These are phyloP conservation scores for Emericellopsis terricola DNA, from an alignment of 495 filamentous ascomycete genomes.

Conservation along the genomic window DNA sequence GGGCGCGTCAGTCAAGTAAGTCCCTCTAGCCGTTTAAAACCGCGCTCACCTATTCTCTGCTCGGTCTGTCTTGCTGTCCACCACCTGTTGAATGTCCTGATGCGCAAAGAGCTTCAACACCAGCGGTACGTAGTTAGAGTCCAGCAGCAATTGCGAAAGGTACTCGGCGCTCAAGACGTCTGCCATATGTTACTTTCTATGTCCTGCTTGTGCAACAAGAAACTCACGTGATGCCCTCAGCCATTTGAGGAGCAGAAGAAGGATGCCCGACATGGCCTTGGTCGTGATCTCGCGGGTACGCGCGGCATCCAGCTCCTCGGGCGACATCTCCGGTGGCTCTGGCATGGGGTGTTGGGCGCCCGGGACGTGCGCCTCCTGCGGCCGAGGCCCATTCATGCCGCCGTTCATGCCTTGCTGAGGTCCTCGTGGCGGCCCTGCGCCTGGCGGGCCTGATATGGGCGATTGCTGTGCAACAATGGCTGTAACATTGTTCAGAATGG, in stretches of 20 bases:
- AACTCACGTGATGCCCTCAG: constrained; percentile 81
- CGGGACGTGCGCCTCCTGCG: constrained; percentile 1
- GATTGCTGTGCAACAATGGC: constrained; percentile 23
- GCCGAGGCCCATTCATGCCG: constrained; percentile 15
- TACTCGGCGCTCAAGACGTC: constrained; percentile 95
- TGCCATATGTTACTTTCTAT: no score
- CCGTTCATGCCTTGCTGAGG: constrained; percentile 14
- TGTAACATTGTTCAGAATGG: constrained; percentile 66
- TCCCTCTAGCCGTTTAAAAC: no score
- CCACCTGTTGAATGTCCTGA: constrained; percentile 74
- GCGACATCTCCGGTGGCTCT: constrained; percentile 16
- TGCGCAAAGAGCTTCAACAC: constrained; percentile 83
- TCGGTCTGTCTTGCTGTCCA: constrained; percentile 71
- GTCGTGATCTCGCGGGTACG: constrained; percentile 69
- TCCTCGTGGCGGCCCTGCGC: no score
- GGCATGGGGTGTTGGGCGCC: constrained; percentile 11
- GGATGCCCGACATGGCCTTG: constrained; percentile 75
- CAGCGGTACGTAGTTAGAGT: constrained; percentile 84
- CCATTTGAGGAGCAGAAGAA: constrained; percentile 85
- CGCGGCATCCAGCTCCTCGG: constrained; percentile 63
- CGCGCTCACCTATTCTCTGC: constrained; percentile 53
- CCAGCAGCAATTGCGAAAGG: constrained; percentile 76
- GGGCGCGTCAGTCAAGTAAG: not conserved
- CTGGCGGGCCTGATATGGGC: constrained; percentile 11
- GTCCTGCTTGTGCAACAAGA: not conserved